phyloP scores from a whole-genome alignment of 1,284 basidiomycete genomes.

The Fomes fomentarius region DNA sequence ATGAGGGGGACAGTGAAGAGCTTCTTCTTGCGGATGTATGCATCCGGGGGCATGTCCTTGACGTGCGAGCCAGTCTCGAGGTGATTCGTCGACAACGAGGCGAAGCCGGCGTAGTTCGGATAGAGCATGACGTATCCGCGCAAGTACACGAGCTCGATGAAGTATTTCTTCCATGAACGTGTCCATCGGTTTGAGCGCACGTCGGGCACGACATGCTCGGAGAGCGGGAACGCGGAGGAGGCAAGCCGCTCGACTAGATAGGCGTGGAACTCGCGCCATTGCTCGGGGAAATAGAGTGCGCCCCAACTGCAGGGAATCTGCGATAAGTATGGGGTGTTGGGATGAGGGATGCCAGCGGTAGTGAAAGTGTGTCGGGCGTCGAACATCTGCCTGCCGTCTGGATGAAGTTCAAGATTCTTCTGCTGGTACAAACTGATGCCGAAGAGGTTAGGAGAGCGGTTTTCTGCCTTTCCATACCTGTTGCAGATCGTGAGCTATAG shows the following conservation, averaged over 20 bases:
- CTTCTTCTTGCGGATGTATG: slow-evolving; percentile 57
- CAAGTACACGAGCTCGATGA: slow-evolving; percentile 81
- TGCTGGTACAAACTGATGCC: slow-evolving; percentile 86
- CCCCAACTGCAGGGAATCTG: slow-evolving; percentile 90
- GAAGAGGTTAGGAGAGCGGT: slow-evolving; percentile 55
- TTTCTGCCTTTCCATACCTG: slow-evolving; percentile 56
- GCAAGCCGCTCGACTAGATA: slow-evolving; percentile 73
- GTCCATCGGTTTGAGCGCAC: slow-evolving; percentile 82
- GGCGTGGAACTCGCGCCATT: slow-evolving; percentile 82
- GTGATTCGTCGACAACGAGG: slow-evolving; percentile 83
- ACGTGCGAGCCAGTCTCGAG: slow-evolving; percentile 83
- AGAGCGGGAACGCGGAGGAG: slow-evolving; percentile 31
- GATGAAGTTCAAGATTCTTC: slow-evolving; percentile 74
- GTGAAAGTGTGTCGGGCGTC: slow-evolving; percentile 63
- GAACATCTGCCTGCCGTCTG: slow-evolving; percentile 69
- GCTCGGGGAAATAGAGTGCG: slow-evolving; percentile 85
- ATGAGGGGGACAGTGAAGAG: slow-evolving; percentile 74
- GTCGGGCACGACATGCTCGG: slow-evolving; percentile 55
- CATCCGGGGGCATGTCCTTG: slow-evolving; percentile 52
- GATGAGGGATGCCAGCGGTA: slow-evolving; percentile 40
- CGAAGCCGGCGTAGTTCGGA: slow-evolving; percentile 72
- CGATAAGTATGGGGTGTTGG: slow-evolving; percentile 75
- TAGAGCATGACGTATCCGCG: slow-evolving; percentile 86
- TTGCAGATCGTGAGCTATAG: too few species aligned
- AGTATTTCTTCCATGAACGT: slow-evolving; percentile 84